A percentile compares a stretch with the other conserved stretches of the same genome.
phyloP scores from a whole-genome alignment of 2,329 filamentous ascomycete genomes.

The Epichloe uncinata region DNA sequence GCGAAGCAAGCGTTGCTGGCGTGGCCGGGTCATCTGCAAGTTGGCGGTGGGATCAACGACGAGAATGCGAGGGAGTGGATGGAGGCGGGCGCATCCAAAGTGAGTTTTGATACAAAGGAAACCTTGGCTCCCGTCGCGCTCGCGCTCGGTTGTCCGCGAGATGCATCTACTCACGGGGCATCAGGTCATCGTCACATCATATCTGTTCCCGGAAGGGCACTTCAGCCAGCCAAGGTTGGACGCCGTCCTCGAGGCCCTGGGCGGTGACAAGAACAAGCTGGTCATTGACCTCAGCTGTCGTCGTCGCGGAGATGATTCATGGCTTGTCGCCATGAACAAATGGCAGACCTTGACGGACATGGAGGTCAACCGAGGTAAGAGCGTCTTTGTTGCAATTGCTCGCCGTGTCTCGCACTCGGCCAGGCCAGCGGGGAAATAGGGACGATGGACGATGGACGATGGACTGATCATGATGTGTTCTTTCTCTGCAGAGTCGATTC shows the following conservation, averaged over 20 bases:
- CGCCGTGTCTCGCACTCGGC: not conserved
- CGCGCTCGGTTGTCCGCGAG: not conserved
- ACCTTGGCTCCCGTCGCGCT: not conserved
- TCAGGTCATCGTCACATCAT: constrained; percentile 95
- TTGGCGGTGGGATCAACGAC: constrained; percentile 88
- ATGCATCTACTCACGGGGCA: not conserved
- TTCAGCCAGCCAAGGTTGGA: constrained; percentile 71
- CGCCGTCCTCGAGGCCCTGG: constrained; percentile 58
- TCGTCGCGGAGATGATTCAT: constrained; percentile 53
- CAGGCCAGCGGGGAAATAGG: not conserved
- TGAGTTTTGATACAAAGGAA: constrained; percentile 21
- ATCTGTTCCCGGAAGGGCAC: constrained; percentile 70
- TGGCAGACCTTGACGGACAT: constrained; percentile 98
- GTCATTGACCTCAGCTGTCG: constrained; percentile 94
- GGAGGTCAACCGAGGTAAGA: constrained; percentile 72
- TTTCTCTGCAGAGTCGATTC: constrained; percentile 56
- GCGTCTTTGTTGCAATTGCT: not conserved
- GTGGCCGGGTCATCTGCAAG: constrained; percentile 73
- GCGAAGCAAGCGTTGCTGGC: constrained; percentile 61
- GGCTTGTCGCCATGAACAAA: constrained; percentile 98
- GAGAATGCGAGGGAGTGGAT: constrained; percentile 79
- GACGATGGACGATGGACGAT: not conserved
- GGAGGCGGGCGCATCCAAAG: constrained; percentile 77
- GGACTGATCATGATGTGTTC: not conserved
- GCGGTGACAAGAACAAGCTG: constrained; percentile 62